phyloP scores from a whole-genome alignment of 31 red algal species.

The Asparagopsis taxiformis region DNA sequence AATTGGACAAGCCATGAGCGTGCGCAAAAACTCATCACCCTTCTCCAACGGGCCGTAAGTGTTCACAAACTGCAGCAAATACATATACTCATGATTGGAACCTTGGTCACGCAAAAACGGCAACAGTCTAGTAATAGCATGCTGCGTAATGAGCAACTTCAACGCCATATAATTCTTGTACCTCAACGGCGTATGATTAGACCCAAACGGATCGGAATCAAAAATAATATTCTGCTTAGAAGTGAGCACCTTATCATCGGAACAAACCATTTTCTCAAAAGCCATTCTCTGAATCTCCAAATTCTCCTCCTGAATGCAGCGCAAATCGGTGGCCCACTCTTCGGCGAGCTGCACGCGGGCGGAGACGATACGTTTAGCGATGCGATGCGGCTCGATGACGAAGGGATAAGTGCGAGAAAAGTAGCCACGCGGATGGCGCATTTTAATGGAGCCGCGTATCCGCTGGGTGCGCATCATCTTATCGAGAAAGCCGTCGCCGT shows the following conservation, averaged over 20 bases:
- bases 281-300: slow-evolving; percentile 53
- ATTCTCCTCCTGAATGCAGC: slow-evolving; percentile 38
- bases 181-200: slow-evolving; percentile 37
- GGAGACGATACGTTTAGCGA: slow-evolving; percentile 35
- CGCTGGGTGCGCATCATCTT: slow-evolving; percentile 20
- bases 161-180: slow-evolving; percentile 55
- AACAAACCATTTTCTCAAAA: slow-evolving; percentile 34
- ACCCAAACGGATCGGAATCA: slow-evolving; percentile 39
- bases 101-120: slow-evolving; percentile 32
- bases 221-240: slow-evolving; percentile 42
- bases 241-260: slow-evolving; percentile 14
- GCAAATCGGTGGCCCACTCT: slow-evolving; percentile 32
- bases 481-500: slow-evolving; percentile 36
- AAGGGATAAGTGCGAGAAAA: slow-evolving; percentile 11
- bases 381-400: slow-evolving; percentile 24
- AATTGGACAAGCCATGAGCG: slow-evolving; percentile 35
- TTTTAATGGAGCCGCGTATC: not conserved
- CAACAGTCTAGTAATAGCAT: slow-evolving; percentile 41
- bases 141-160: slow-evolving; percentile 36
- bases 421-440: slow-evolving; percentile 10
- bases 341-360: slow-evolving; percentile 18
- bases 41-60: slow-evolving; percentile 30
- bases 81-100: slow-evolving; percentile 69
- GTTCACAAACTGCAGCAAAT: slow-evolving; percentile 37
- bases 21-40: slow-evolving; percentile 29